phyloP scores from a whole-genome alignment of 2,329 filamentous ascomycete genomes.

The Diaporthe sp. region DNA sequence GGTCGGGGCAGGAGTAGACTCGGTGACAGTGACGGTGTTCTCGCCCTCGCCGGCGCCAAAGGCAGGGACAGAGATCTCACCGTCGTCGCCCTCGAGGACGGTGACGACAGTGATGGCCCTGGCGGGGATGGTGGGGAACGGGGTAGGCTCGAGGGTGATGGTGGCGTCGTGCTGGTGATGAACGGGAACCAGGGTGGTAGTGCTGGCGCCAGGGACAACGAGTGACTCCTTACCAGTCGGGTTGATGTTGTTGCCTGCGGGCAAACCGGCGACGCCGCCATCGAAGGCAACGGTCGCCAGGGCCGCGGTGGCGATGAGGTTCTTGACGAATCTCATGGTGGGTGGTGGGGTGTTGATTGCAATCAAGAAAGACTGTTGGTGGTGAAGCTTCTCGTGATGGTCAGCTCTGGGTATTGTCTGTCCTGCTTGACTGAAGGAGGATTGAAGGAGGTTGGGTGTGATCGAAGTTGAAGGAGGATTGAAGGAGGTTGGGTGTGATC shows the following conservation, averaged over 20 bases:
- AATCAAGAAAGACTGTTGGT: constrained; percentile 3
- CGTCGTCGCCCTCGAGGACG: background rate
- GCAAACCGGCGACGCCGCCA: background rate
- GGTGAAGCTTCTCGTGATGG: background rate
- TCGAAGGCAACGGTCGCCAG: background rate
- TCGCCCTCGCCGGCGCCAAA: too few relatives aligned
- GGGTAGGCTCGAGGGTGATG: background rate
- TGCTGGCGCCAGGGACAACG: background rate
- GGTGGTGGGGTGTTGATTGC: background rate
- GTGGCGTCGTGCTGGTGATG: background rate
- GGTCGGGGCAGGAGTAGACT: background rate
- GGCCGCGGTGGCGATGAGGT: background rate
- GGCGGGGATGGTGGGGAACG: too few relatives aligned
- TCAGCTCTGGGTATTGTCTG: background rate
- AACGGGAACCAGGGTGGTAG: background rate
- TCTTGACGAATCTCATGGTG: constrained; percentile 16
- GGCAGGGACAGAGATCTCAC: too few relatives aligned
- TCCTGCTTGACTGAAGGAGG: background rate
- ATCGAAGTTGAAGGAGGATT: background rate
- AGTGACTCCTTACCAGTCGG: background rate
- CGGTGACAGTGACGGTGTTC: background rate
- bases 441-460: background rate
- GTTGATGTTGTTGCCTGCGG: background rate
- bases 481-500: background rate
- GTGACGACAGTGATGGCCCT: too few relatives aligned